Evolutionary conservation across 495 filamentous ascomycete species (phyloP), one percentile per base, ranked within the genome.

Genomic region (Parathielavia appendiculata): DNA sequence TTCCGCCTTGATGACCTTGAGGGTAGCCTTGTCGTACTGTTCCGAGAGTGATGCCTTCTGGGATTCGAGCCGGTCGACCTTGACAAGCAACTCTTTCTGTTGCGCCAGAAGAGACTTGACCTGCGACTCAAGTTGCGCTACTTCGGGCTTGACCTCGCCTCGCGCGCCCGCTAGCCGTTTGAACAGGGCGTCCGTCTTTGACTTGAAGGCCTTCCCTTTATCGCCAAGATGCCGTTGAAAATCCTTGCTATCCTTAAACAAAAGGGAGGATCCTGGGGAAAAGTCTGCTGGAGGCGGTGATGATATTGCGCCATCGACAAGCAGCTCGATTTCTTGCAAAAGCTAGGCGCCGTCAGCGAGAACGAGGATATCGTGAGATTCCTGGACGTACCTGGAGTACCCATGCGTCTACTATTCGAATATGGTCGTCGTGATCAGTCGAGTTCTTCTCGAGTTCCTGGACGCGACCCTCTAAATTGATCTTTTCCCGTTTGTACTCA

Each of bases 1-100:
- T 67, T 97, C 93, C 4, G 93, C 93, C 58, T 91, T 86, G 81
- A 97, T 89, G 63, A 95, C 96, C 54, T 93, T 86, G 39, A 92
- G 75, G 4, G 90, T 92, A 5, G 93, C 92, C 52, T 79, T 83
- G 60, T 96, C 90, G 12, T 96, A 76, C 51, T 90, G 86, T 49
- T 91, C 88, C 46, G 87, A 88, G 13, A 95, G 78, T 61, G 88
- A 83, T 49, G 95, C 85, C 62, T 93, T 92, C 61, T 97, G 91
- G 10, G 83, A 73, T 35, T 85, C 77, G 3, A 90, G 76, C 53
- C 85, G 83, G 57, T 93, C 90, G 47, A 95, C 73, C 63, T 93
- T 87, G 12, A 84, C 76, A 13, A 86, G 79, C 58, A 89, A 83
- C 39, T 83, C 84, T 68, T 97, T 97, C 65, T 98, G 87, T 36